Conservation (phyloP, 345 rosid genomes). For the Acer campestre region DNA sequence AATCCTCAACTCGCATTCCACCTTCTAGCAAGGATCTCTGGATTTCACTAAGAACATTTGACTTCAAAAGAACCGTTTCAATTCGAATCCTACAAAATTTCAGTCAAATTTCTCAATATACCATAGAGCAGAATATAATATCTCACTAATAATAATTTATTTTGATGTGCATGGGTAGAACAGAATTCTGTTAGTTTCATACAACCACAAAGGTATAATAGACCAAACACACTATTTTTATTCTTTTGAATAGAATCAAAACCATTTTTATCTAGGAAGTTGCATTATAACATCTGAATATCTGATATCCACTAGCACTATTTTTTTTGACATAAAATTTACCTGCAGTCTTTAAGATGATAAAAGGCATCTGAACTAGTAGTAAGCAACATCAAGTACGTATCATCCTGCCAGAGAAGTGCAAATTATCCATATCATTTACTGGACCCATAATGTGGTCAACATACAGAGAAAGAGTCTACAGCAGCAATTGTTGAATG, state of each 20-base stretch:
- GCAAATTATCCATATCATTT: conserved; percentile 22
- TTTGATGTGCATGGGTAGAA: not conserved
- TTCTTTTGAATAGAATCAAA: not conserved
- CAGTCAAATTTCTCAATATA: conserved; percentile 21
- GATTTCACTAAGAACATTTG: conserved; percentile 80
- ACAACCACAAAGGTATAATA: not conserved
- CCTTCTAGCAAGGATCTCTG: conserved; percentile 93
- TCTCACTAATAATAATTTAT: not conserved
- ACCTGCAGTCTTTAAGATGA: conserved; percentile 99
- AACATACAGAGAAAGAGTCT: not conserved
- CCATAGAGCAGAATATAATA: conserved; percentile 2
- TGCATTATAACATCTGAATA: not conserved
- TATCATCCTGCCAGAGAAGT: conserved; percentile 68
- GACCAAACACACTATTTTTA: not conserved
- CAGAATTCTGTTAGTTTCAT: not conserved
- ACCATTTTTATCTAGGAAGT: conserved; percentile 18
- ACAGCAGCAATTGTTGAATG: conserved; percentile 7
- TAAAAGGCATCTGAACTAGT: conserved; percentile 93
- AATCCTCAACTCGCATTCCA: conserved; percentile 91
- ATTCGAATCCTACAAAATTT: conserved; percentile 64
- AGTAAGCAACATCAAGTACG: conserved; percentile 88
- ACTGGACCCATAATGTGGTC: not conserved
- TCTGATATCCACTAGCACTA: not conserved
- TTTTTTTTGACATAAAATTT: conserved; percentile 12
- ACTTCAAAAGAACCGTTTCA: conserved; percentile 80